A percentile compares a stretch with the other conserved stretches of the same genome.
phyloP scores from a whole-genome alignment of 306 rosid species.

The Lathyrus aphaca region DNA sequence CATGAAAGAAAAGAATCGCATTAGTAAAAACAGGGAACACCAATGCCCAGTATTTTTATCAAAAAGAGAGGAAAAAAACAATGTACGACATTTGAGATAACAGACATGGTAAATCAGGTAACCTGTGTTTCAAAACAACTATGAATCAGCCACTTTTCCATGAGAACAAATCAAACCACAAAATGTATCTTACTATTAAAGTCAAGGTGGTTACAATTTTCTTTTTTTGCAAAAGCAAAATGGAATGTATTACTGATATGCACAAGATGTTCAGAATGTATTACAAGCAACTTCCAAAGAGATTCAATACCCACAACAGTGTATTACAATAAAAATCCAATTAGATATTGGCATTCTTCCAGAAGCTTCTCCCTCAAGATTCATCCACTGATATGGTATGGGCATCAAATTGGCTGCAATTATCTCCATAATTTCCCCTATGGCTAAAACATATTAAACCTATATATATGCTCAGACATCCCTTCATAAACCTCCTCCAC shows the following conservation, averaged over 20 bases:
- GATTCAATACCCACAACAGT: not conserved
- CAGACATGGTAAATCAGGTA: constrained; percentile 14
- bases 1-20: constrained; percentile 15
- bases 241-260: not conserved
- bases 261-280: not conserved
- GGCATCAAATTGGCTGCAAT: not conserved
- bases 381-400: not conserved
- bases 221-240: not conserved
- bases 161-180: constrained; percentile 25
- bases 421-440: not conserved
- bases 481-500: not conserved
- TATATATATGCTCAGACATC: not conserved
- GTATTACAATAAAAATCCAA: constrained; percentile 1
- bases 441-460: not conserved
- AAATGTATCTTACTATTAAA: constrained; percentile 17
- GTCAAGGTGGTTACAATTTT: constrained; percentile 8
- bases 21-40: not conserved
- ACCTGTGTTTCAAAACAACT: constrained; percentile 2
- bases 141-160: not conserved
- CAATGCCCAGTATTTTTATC: constrained; percentile 15
- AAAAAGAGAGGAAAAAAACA: not conserved
- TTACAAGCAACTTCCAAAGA: not conserved
- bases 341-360: not conserved
- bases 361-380: not conserved
- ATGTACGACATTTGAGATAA: not conserved